These are phyloP conservation scores for Penicillium robsamsonii DNA, from an alignment of 495 filamentous ascomycete genomes.

Conservation along the genomic window DNA sequence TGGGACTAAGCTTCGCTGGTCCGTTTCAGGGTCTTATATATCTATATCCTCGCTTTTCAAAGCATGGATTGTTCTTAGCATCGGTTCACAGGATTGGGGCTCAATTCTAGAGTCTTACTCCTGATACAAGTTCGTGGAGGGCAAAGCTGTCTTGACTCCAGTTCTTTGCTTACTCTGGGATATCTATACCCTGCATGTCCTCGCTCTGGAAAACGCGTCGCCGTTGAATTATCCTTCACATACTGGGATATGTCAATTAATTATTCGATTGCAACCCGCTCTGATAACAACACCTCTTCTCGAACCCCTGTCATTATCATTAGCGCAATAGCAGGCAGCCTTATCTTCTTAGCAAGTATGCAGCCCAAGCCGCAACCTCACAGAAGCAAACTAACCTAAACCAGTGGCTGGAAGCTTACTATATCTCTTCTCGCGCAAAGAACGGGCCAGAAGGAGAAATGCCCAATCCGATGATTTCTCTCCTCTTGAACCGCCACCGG, in stretches of 20 bases:
- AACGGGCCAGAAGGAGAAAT: slow-evolving; percentile 28
- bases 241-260: slow-evolving; percentile 2
- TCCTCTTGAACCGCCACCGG: slow-evolving; percentile 17
- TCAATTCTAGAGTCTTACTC: neutral
- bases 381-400: slow-evolving; percentile 7
- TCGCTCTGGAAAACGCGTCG: neutral
- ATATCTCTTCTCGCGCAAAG: slow-evolving; percentile 29
- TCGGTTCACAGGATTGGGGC: slow-evolving; percentile 1
- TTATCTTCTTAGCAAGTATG: slow-evolving; percentile 25
- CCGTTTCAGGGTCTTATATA: slow-evolving; percentile 19
- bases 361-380: slow-evolving; percentile 1
- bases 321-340: slow-evolving; percentile 12
- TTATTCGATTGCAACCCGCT: slow-evolving; percentile 10
- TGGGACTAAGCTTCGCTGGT: slow-evolving; percentile 18
- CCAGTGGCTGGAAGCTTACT: slow-evolving; percentile 25
- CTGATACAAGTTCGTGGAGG: neutral
- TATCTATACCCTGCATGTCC: neutral
- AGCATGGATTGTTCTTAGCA: slow-evolving; percentile 2
- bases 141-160: neutral
- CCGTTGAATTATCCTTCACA: neutral
- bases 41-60: slow-evolving; percentile 12
- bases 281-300: slow-evolving; percentile 8
- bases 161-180: neutral
- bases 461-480: slow-evolving; percentile 9
- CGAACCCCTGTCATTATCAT: slow-evolving; percentile 12